Conservation (phyloP, 2,329 filamentous ascomycete species). For the Colletotrichum acutatum region DNA sequence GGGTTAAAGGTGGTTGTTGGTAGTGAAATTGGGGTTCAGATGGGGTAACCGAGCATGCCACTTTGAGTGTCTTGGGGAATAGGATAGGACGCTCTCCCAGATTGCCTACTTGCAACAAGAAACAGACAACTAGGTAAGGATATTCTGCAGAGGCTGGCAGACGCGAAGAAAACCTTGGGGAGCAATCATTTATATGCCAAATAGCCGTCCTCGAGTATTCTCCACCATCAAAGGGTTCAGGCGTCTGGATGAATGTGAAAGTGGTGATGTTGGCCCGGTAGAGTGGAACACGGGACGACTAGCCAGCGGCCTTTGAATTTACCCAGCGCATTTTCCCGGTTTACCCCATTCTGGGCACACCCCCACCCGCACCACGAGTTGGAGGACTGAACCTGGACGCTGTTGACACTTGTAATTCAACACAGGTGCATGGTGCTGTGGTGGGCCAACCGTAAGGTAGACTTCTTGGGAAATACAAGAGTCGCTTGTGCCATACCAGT, state of each 20-base stretch:
- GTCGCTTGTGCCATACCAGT: not conserved
- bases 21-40: conserved; percentile 4
- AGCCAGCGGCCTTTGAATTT: conserved; percentile 35
- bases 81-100: not conserved
- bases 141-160: not conserved
- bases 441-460: not conserved
- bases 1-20: not conserved
- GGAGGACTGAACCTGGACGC: not conserved
- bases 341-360: conserved; percentile 24
- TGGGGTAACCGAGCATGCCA: not conserved
- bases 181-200: conserved; percentile 3
- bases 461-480: not conserved
- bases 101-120: not conserved
- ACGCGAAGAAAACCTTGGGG: not conserved
- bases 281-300: conserved; percentile 35
- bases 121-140: not conserved
- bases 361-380: not conserved
- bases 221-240: conserved; percentile 1
- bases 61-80: not conserved
- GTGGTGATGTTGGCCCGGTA: conserved; percentile 25
- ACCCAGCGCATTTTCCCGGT: conserved; percentile 38
- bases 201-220: not conserved
- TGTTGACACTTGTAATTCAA: not conserved
- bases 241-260: conserved; percentile 19
- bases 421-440: not conserved